Conservation (phyloP, 208 protist genomes). For the Kentomonas sorsogonicus region DNA sequence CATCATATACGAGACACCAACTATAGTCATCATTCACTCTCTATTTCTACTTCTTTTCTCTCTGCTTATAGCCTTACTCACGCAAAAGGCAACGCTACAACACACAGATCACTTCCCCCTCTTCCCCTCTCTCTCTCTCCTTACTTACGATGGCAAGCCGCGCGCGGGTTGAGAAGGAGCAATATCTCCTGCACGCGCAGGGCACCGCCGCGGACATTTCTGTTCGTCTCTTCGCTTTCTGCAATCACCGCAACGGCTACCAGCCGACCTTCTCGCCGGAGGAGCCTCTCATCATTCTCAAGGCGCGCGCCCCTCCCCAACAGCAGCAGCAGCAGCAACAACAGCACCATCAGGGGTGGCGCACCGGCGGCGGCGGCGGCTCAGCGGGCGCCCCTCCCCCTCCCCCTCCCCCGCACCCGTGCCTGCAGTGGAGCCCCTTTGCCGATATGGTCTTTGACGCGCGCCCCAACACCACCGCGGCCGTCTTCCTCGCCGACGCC, state of each 20-base stretch:
- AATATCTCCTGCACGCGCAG: constrained; percentile 47
- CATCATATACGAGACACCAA: background rate
- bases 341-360: background rate
- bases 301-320: constrained; percentile 29
- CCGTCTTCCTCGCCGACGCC: constrained; percentile 68
- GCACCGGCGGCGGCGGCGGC: background rate
- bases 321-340: background rate
- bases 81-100: background rate
- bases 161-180: constrained; percentile 69
- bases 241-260: constrained; percentile 59
- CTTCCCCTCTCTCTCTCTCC: too few species aligned
- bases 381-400: background rate
- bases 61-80: constrained; percentile 8
- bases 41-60: constrained; percentile 6
- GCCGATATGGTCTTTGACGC: constrained; percentile 45
- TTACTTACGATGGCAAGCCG: too few species aligned
- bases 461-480: constrained; percentile 66
- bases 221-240: constrained; percentile 72
- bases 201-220: constrained; percentile 49
- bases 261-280: constrained; percentile 70
- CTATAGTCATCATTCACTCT: constrained; percentile 7
- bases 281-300: constrained; percentile 63
- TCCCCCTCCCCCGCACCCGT: constrained; percentile 47
- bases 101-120: background rate
- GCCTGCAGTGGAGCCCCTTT: constrained; percentile 61